Conservation (phyloP, 2,329 filamentous ascomycete species). For the Aureobasidium sp. region DNA sequence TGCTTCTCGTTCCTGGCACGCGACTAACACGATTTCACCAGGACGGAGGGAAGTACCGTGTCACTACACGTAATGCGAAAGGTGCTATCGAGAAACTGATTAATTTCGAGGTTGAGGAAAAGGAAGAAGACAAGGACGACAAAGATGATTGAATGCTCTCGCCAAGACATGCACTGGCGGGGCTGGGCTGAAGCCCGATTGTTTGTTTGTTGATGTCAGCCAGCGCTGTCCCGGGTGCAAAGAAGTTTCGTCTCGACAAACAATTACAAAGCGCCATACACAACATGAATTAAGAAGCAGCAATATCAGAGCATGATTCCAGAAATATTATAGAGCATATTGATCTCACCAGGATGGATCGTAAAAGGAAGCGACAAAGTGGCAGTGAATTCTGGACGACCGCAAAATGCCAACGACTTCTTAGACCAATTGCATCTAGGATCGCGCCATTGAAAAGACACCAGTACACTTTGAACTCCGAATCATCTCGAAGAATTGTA, state of each 20-base stretch:
- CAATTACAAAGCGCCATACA: background rate
- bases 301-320: background rate
- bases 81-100: constrained; percentile 40
- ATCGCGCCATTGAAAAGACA: constrained; percentile 32
- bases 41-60: constrained; percentile 69
- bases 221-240: background rate
- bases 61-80: constrained; percentile 43
- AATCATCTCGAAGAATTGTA: background rate
- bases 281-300: constrained; percentile 3
- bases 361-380: constrained; percentile 13
- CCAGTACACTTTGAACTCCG: constrained; percentile 2
- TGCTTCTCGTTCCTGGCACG: background rate
- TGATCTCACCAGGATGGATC: background rate
- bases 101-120: constrained; percentile 36
- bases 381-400: constrained; percentile 29
- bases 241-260: background rate
- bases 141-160: constrained; percentile 15
- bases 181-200: background rate
- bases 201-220: constrained; percentile 5
- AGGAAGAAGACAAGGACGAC: constrained; percentile 20
- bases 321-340: background rate
- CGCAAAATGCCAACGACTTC: constrained; percentile 35
- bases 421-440: constrained; percentile 35
- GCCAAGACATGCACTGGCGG: background rate
- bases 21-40: background rate